Conservation (phyloP, 164 flowering plant genomes). For the Cinnamomum micranthum region DNA sequence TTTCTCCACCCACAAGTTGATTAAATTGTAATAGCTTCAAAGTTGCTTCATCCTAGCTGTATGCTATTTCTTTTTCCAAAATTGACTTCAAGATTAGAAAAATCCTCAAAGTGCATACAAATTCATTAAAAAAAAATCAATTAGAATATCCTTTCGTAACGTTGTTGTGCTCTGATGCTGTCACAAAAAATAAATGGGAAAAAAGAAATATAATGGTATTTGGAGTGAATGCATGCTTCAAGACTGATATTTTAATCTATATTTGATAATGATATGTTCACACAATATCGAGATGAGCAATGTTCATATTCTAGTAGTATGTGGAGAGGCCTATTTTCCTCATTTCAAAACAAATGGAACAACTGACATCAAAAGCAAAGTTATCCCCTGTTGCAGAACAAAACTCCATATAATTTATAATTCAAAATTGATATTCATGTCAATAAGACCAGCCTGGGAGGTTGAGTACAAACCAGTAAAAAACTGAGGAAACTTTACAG, state of each 20-base stretch:
- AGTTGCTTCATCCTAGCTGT: too few species aligned
- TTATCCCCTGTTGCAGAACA: neutral
- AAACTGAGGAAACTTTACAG: slow-evolving; percentile 95
- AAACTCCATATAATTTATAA: neutral
- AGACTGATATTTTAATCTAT: neutral
- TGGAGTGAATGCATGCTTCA: neutral
- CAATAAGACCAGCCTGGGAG: neutral
- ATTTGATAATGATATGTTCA: neutral
- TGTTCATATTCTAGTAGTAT: neutral
- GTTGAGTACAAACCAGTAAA: slow-evolving; percentile 62
- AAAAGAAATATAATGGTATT: neutral
- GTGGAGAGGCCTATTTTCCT: neutral
- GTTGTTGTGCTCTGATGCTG: too few species aligned
- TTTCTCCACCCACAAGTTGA: too few species aligned
- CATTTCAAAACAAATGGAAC: neutral
- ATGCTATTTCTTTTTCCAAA: too few species aligned
- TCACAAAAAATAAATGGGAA: too few species aligned
- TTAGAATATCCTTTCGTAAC: too few species aligned
- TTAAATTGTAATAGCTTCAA: too few species aligned
- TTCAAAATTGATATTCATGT: neutral
- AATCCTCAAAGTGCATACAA: too few species aligned
- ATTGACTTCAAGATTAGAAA: too few species aligned
- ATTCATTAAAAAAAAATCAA: too few species aligned
- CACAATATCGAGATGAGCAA: neutral
- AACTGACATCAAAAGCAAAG: neutral